Conservation (phyloP, 2,329 filamentous ascomycete genomes). For the Zymoseptoria passerinii region DNA sequence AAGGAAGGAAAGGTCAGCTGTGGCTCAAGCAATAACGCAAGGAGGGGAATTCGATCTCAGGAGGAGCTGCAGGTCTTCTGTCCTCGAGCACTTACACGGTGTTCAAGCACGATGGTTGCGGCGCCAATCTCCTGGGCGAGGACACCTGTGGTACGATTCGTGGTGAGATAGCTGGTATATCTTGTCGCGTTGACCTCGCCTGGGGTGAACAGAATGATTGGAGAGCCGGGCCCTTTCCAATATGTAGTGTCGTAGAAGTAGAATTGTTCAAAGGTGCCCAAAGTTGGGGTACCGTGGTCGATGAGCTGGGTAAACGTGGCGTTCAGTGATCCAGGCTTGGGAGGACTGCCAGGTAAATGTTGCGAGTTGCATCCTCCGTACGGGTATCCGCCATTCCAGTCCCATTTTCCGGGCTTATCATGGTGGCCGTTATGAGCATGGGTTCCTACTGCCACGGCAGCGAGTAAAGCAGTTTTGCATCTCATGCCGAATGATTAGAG, state of each 20-base stretch:
- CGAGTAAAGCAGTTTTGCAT: not conserved
- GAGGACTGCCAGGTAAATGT: slow-evolving; percentile 5
- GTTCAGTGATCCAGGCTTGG: slow-evolving; percentile 10
- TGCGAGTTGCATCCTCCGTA: slow-evolving; percentile 4
- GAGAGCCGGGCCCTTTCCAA: slow-evolving; percentile 48
- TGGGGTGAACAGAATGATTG: slow-evolving; percentile 37
- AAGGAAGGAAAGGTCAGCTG: not conserved
- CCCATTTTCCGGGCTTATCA: slow-evolving; percentile 3
- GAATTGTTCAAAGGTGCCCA: slow-evolving; percentile 48
- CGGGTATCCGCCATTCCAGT: slow-evolving; percentile 10
- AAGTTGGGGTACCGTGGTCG: slow-evolving; percentile 49
- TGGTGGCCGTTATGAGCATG: not conserved
- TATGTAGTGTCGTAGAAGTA: slow-evolving; percentile 46
- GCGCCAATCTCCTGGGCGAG: slow-evolving; percentile 47
- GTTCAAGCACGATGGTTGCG: slow-evolving; percentile 49
- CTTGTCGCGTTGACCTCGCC: slow-evolving; percentile 43
- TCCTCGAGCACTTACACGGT: slow-evolving; percentile 30
- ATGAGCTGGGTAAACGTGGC: slow-evolving; percentile 48
- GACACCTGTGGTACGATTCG: slow-evolving; percentile 42
- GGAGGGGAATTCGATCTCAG: no score
- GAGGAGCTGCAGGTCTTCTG: not conserved
- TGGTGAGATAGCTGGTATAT: slow-evolving; percentile 46
- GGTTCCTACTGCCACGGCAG: not conserved
- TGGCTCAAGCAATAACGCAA: not conserved
- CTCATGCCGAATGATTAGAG: not conserved